These are phyloP conservation scores for Dalechampia spathulata DNA, from an alignment of 441 rosid genomes.

Conservation along the genomic window DNA sequence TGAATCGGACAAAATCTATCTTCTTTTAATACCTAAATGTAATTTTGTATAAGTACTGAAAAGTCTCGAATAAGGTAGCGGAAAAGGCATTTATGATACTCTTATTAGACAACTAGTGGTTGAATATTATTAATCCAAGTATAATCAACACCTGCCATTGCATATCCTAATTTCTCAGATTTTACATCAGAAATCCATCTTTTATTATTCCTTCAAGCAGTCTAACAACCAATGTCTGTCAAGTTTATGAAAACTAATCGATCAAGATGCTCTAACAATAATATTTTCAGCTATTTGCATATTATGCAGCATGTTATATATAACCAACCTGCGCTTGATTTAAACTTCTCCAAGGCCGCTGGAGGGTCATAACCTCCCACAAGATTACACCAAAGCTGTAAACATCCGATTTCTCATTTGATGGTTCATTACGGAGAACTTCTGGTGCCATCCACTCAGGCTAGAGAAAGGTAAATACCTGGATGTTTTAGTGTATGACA, in stretches of 20 bases:
- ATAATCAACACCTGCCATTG: neutral
- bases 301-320: slow-evolving; percentile 8
- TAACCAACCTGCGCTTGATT: slow-evolving; percentile 75
- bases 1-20: too few relatives aligned
- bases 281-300: neutral
- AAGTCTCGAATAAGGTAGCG: neutral
- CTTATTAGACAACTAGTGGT: too few relatives aligned
- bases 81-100: neutral
- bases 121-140: neutral
- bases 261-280: neutral
- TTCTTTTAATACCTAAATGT: neutral
- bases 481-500: slow-evolving; percentile 6
- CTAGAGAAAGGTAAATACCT: slow-evolving; percentile 33
- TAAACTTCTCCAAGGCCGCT: slow-evolving; percentile 79
- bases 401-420: slow-evolving; percentile 87
- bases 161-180: too few relatives aligned
- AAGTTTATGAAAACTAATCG: neutral
- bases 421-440: slow-evolving; percentile 81
- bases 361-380: slow-evolving; percentile 93
- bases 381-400: slow-evolving; percentile 94
- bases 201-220: too few relatives aligned
- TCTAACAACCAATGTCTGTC: neutral
- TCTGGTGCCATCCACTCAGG: slow-evolving; percentile 99
- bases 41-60: neutral
- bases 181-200: too few relatives aligned